Percentiles rank a stretch among this genome's conserved stretches.
These are phyloP conservation scores for Aschersonia sp. DNA, from an alignment of 2,329 filamentous ascomycete species.

Conservation along the genomic window DNA sequence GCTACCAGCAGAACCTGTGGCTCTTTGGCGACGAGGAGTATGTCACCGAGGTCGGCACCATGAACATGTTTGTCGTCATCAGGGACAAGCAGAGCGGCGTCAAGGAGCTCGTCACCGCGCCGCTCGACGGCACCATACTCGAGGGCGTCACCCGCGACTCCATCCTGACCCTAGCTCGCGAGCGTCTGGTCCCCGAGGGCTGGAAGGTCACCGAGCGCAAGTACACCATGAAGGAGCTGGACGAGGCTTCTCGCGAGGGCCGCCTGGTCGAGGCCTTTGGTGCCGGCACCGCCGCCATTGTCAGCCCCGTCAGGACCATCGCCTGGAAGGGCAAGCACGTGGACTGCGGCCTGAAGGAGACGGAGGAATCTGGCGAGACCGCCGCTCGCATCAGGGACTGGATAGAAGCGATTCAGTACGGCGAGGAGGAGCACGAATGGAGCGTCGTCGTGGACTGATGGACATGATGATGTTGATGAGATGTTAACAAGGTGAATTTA, in stretches of 20 bases:
- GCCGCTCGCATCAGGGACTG: slow-evolving; percentile 83
- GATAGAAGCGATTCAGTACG: slow-evolving; percentile 94
- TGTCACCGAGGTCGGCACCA: slow-evolving; percentile 93
- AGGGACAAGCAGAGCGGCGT: slow-evolving; percentile 76
- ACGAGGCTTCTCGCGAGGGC: slow-evolving; percentile 69
- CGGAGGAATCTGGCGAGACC: slow-evolving; percentile 78
- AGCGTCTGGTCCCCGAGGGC: slow-evolving; percentile 69
- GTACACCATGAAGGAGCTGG: slow-evolving; percentile 78
- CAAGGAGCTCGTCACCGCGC: slow-evolving; percentile 88
- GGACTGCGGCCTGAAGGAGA: slow-evolving; percentile 65
- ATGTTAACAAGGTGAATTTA: too few relatives aligned
- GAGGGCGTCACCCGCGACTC: slow-evolving; percentile 91
- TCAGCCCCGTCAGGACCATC: slow-evolving; percentile 79
- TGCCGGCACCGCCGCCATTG: slow-evolving; percentile 83
- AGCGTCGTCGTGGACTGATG: slow-evolving; percentile 41
- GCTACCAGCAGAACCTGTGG: slow-evolving; percentile 98
- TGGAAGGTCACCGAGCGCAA: slow-evolving; percentile 85
- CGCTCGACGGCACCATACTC: slow-evolving; percentile 89
- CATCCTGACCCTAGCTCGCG: slow-evolving; percentile 70
- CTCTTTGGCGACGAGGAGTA: slow-evolving; percentile 91
- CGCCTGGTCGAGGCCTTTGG: slow-evolving; percentile 88
- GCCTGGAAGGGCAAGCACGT: slow-evolving; percentile 74
- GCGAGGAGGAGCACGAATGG: slow-evolving; percentile 85
- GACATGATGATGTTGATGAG: background rate
- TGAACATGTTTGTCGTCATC: slow-evolving; percentile 91